Base-by-base conservation (phyloP, 345 rosid species). In the Eucalyptus caleyi region DNA sequence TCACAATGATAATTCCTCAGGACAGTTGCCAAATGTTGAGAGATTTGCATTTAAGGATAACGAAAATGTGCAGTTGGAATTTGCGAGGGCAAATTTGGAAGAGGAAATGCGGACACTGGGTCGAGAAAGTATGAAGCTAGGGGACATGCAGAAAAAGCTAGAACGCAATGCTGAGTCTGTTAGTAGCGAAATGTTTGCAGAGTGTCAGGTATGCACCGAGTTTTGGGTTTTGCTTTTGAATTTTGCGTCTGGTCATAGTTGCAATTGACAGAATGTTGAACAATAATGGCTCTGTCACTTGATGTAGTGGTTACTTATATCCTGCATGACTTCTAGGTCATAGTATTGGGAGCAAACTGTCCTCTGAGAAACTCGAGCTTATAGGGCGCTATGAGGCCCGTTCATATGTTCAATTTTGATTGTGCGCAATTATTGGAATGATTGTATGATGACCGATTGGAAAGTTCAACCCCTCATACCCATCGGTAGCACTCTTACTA, bases 121-220 rank as follows among this genome's bases (percentile, higher is more conserved):
- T 92, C 92, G 93, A 90, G 99, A 98, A 92, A 87, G 81, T 90
- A 89, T 86, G 72, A 92, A 91, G 89, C 95, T 98, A 86, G 98
- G 95, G 90, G 92, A 93, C 92, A 98, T 96, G 93, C 98, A 95
- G 92, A 97, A 95, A 91, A 97, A 94, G 93, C 97, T 95, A 89
- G 99, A 97, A 91, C 94, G 98, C 24, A 95, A 96, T 93, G 99
- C 98, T 2, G 99, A 98, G 94, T 97, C 98, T 89, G 97, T 96
- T 77, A 98, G 94, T 93, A 93, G 95, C 89, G 99, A 98, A 94
- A 98, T 98, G 98, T 97, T 97, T 91, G 92, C 96, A 50, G 99
- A 97, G 90, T 96, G 98, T 89, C 99, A 98, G 98, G 83, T 77
- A 37, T 77, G 83, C 83, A 77, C 83, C 45, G 37, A 40, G 45